phyloP scores from a whole-genome alignment of 345 rosid species.

The Arabis alpina region DNA sequence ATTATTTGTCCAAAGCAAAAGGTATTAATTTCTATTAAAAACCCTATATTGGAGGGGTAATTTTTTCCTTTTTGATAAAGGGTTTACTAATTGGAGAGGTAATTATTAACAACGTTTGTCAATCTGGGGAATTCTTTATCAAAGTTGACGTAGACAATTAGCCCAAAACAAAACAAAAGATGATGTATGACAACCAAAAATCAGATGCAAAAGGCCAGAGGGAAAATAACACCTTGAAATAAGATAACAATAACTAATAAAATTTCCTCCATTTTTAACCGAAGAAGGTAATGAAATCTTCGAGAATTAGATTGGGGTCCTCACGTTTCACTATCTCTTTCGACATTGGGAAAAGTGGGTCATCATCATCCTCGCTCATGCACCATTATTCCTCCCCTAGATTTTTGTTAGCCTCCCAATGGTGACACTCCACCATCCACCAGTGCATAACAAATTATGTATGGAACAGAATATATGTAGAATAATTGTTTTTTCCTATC shows the following conservation, averaged over 20 bases:
- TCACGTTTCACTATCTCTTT: constrained; percentile 35
- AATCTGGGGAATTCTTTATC: constrained; percentile 2
- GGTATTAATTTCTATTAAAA: neutral
- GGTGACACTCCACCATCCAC: no score
- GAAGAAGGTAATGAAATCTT: constrained; percentile 12
- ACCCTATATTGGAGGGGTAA: neutral
- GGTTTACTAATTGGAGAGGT: no score
- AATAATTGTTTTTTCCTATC: no score
- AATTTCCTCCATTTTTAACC: constrained; percentile 10
- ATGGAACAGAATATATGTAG: no score
- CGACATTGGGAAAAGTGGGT: constrained; percentile 26
- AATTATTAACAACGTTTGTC: no score
- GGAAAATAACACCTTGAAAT: constrained; percentile 7
- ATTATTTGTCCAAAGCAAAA: neutral
- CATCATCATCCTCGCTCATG: constrained; percentile 26
- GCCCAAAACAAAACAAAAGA: neutral
- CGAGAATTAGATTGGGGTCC: constrained; percentile 31
- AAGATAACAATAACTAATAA: constrained; percentile 13
- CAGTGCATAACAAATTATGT: no score
- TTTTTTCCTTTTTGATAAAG: no score
- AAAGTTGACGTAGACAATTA: constrained; percentile 5
- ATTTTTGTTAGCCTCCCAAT: no score
- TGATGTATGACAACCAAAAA: constrained; percentile 12
- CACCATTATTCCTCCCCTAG: constrained; percentile 3
- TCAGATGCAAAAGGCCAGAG: constrained; percentile 13